Conservation (phyloP, 73 alveolate species). For the Paramecium sonneborni region DNA sequence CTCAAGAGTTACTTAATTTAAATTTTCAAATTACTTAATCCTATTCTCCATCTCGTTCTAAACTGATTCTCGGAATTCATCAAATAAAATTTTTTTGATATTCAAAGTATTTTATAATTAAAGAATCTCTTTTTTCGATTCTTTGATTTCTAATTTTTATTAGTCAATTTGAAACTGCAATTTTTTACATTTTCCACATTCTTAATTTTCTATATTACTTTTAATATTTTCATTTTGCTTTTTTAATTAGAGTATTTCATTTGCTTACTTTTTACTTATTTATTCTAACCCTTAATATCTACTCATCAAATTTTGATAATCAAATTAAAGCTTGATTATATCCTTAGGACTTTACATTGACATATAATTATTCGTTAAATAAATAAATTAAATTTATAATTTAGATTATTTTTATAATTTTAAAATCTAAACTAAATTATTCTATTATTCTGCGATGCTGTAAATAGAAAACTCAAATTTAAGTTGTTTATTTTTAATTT, state of each 20-base stretch:
- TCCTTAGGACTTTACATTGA: not conserved
- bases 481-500: too few relatives aligned
- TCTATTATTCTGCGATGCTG: too few relatives aligned
- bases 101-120: not conserved
- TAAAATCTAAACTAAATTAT: not conserved
- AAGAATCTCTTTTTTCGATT: not conserved
- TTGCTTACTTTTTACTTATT: not conserved
- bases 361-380: slow-evolving; percentile 8
- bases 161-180: not conserved
- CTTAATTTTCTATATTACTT: slow-evolving; percentile 3
- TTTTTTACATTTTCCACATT: not conserved
- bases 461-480: too few relatives aligned
- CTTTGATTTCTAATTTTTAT: not conserved
- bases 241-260: not conserved
- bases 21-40: not conserved
- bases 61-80: slow-evolving; percentile 7
- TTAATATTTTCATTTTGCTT: not conserved
- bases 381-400: not conserved
- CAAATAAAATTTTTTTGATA: not conserved
- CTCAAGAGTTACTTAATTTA: not conserved
- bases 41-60: not conserved
- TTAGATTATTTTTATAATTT: not conserved
- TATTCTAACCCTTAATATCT: slow-evolving; percentile 7
- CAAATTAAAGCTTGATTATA: not conserved
- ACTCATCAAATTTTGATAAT: not conserved